Evolutionary conservation across 2,329 filamentous ascomycete species (phyloP), one percentile per base, ranked within the genome.

Genomic region (Stemphylium lycopersici): DNA sequence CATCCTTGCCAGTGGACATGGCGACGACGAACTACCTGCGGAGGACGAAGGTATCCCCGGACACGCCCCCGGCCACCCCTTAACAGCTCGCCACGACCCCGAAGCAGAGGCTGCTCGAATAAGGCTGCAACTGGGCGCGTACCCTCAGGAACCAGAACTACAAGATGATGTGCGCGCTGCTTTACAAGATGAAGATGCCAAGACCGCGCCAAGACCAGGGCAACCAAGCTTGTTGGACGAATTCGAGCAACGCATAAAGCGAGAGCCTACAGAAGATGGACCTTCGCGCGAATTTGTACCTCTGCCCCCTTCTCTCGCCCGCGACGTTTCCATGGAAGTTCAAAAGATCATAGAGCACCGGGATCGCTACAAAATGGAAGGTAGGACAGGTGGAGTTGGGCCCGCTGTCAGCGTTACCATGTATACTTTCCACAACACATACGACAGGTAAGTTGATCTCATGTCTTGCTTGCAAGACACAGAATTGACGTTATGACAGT

Each of bases 361-460:
- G 18, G 93, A 98, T 68, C 85, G 93, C 15, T 96, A 97, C 74
- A 89, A 87, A 70, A 93, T 98, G 52, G 90, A 96, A 55, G 86
- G 88, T 16, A 86, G 90, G 31, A 93, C 90, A 11, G 90, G 91
- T 13, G 93, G 93, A 7, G 84, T 93, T 45, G 91, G 93, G 12
- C 86, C 91, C 49, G 87, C 88, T 22, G 83, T 97, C 55, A 96
- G 92, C 67, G 88, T 96, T 20, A 95, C 91, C 80, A 98, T 98
- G 90, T 97, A 96, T 73, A 99, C 95, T 0, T 96, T 98, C 70
- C 95, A 99, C 80, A 99, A 99, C 75, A 96, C 91, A 0, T 88
- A 92, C 59, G 92, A 96, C 75, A 90, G 87, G 91, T 93, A 78
- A 80, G 85, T 58, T n/a, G 4, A 24, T 34, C 11, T 32, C 13